Conservation (phyloP, 352 stramenopile genomes). For the Phytophthora cajani region DNA sequence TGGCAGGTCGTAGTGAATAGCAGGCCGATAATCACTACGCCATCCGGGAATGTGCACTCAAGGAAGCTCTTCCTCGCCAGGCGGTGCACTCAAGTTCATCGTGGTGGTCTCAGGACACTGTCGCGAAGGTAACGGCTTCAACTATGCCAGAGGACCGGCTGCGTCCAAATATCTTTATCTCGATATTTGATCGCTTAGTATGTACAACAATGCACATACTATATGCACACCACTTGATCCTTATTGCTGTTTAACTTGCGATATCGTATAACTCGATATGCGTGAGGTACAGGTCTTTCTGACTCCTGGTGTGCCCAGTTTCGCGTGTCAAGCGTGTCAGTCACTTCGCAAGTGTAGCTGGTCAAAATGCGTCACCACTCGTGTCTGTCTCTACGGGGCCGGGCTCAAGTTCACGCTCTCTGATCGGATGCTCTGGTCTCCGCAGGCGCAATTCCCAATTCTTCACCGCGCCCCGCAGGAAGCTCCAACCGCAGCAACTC, state of each 20-base stretch:
- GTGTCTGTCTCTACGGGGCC: conserved; percentile 20
- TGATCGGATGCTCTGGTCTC: conserved; percentile 35
- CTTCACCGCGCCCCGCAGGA: neutral
- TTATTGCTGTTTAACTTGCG: neutral
- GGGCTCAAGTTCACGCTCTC: conserved; percentile 20
- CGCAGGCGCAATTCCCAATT: conserved; percentile 18
- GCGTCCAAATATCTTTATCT: neutral
- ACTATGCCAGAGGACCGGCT: conserved; percentile 10
- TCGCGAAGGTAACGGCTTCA: conserved; percentile 29
- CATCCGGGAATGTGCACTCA: too few species aligned
- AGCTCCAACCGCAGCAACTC: conserved; percentile 3
- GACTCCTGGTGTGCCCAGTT: conserved; percentile 12
- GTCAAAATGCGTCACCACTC: conserved; percentile 11
- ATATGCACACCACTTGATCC: too few species aligned
- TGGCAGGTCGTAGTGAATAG: too few species aligned
- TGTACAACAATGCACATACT: too few species aligned
- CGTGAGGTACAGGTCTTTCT: conserved; percentile 1
- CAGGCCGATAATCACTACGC: too few species aligned
- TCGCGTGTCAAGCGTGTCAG: conserved; percentile 13
- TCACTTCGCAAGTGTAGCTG: conserved; percentile 1
- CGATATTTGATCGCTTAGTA: neutral
- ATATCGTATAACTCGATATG: conserved; percentile 8
- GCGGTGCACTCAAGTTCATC: neutral
- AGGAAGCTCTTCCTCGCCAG: too few species aligned
- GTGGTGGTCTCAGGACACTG: conserved; percentile 19